phyloP scores from a whole-genome alignment of 2,329 filamentous ascomycete genomes.

The Beauveria australis region DNA sequence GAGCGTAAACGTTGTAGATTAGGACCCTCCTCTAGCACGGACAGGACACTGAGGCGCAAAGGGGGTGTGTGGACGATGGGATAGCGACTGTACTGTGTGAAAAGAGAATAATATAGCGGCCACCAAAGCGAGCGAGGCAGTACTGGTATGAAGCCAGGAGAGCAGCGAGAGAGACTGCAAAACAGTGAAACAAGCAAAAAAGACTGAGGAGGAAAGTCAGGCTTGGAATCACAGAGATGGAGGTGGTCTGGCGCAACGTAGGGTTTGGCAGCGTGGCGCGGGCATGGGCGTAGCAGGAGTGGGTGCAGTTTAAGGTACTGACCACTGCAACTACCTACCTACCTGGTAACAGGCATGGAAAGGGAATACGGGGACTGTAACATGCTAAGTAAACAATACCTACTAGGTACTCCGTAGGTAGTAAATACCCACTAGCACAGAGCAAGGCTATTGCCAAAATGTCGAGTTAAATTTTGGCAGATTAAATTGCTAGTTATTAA shows the following conservation, averaged over 20 bases:
- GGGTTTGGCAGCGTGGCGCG: not conserved
- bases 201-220: not conserved
- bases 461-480: too few relatives aligned
- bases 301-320: not conserved
- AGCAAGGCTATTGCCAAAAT: too few relatives aligned
- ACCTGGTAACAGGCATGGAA: not conserved
- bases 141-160: slow-evolving; percentile 14
- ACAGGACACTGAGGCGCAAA: not conserved
- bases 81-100: not conserved
- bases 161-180: slow-evolving; percentile 15
- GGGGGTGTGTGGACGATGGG: not conserved
- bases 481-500: too few relatives aligned
- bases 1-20: not conserved
- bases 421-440: too few relatives aligned
- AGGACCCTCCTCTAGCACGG: not conserved
- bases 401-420: too few relatives aligned
- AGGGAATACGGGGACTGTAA: not conserved
- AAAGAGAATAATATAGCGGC: slow-evolving; percentile 30
- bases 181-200: slow-evolving; percentile 2
- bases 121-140: slow-evolving; percentile 54
- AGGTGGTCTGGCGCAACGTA: not conserved
- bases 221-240: not conserved
- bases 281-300: not conserved
- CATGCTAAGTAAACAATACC: not conserved
- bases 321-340: not conserved